Evolutionary conservation across 345 rosid genomes (phyloP).

Genomic region (Gynandropsis gynandra): DNA sequence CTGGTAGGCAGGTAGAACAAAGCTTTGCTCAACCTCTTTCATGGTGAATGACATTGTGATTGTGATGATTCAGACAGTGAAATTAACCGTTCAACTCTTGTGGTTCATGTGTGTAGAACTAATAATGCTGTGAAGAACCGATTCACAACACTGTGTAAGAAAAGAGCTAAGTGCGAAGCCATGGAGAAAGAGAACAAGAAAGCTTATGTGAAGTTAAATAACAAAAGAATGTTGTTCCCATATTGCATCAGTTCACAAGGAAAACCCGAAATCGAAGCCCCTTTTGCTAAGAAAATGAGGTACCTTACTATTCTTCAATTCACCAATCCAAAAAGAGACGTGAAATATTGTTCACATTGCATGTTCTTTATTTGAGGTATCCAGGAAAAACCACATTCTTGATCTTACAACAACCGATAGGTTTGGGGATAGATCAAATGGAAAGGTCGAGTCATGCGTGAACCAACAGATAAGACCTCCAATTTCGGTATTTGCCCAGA

Average conservation of each 20-base stretch:
- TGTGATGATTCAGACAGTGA: slow-evolving; percentile 2
- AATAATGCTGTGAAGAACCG: slow-evolving; percentile 98
- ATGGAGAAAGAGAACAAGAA: slow-evolving; percentile 43
- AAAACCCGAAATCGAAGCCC: slow-evolving; percentile 26
- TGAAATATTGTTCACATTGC: slow-evolving; percentile 1
- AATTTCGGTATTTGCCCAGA: slow-evolving; percentile 53
- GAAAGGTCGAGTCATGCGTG: slow-evolving; percentile 13
- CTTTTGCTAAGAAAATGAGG: slow-evolving; percentile 51
- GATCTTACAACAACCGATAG: slow-evolving; percentile 36
- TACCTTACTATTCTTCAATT: slow-evolving; percentile 17
- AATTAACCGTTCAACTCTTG: neutral
- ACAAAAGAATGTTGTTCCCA: slow-evolving; percentile 49
- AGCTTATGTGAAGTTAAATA: slow-evolving; percentile 42
- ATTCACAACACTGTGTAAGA: slow-evolving; percentile 90
- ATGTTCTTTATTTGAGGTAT: slow-evolving; percentile 5
- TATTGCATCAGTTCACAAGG: slow-evolving; percentile 28
- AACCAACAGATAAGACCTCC: slow-evolving; percentile 53
- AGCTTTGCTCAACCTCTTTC: neutral
- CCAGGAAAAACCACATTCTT: slow-evolving; percentile 64
- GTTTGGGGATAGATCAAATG: slow-evolving; percentile 40
- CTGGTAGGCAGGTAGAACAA: slow-evolving; percentile 90
- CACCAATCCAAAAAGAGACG: neutral
- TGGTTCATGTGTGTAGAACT: slow-evolving; percentile 50
- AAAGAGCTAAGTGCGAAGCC: slow-evolving; percentile 86
- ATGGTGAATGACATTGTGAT: neutral